A percentile compares a stretch with the other conserved stretches of the same genome.
Conservation (phyloP, 345 rosid genomes). For the Eucalyptus tenuipes region DNA sequence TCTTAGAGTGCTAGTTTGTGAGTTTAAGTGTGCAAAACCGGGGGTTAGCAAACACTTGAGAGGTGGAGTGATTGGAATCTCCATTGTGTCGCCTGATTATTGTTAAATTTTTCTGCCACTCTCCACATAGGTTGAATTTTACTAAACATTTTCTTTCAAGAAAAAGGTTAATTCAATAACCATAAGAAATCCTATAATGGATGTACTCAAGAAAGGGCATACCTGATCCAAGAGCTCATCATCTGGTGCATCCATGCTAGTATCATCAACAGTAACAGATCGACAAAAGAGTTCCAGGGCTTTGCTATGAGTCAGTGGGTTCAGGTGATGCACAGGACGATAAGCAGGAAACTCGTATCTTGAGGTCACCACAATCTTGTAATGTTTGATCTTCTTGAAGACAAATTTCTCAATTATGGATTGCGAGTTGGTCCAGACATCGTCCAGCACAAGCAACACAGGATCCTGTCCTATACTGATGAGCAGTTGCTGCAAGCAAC, state of each 20-base stretch:
- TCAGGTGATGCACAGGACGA: neutral
- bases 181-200: neutral
- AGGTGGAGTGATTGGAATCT: neutral
- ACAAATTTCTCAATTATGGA: neutral
- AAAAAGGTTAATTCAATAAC: neutral
- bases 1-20: too few relatives aligned
- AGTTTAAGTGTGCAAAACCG: too few relatives aligned
- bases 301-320: constrained; percentile 13
- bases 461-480: neutral
- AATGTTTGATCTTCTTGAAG: neutral
- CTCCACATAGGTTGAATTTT: neutral
- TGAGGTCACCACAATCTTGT: constrained; percentile 11
- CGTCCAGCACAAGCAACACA: constrained; percentile 15
- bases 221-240: constrained; percentile 20
- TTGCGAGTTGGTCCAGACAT: neutral
- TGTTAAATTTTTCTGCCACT: neutral
- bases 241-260: neutral
- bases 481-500: neutral
- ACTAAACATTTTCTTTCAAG: neutral
- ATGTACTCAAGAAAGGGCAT: neutral
- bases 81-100: neutral
- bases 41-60: neutral
- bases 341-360: constrained; percentile 11
- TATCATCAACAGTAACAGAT: neutral
- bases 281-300: constrained; percentile 24